These are phyloP conservation scores for Mycena polygramma DNA, from an alignment of 768 basidiomycete species.

Conservation along the genomic window DNA sequence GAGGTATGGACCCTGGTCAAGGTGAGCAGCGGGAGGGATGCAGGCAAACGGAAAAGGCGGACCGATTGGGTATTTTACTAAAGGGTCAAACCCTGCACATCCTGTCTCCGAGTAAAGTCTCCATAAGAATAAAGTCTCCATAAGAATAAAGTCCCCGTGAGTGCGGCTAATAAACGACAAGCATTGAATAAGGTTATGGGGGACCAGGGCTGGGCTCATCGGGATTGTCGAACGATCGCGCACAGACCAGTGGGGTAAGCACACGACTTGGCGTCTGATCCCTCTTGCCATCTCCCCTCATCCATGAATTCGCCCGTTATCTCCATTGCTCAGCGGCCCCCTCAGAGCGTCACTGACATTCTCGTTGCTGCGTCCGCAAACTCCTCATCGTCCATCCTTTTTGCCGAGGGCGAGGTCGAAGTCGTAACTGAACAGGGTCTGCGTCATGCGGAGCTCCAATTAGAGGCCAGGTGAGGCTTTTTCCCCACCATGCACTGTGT, in stretches of 20 bases:
- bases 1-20: background rate
- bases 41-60: no score
- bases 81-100: conserved; percentile 27
- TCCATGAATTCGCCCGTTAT: conserved; percentile 29
- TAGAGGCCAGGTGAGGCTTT: conserved; percentile 79
- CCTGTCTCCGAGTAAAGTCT: background rate
- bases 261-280: conserved; percentile 12
- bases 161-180: conserved; percentile 9
- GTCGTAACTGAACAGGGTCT: conserved; percentile 70
- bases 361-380: conserved; percentile 25
- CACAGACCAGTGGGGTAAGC: background rate
- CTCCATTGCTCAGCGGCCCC: conserved; percentile 12
- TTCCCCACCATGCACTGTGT: conserved; percentile 38
- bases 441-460: conserved; percentile 63
- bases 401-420: conserved; percentile 49
- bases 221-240: no score
- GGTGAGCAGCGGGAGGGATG: no score
- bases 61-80: background rate
- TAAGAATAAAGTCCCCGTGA: background rate
- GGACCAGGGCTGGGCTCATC: no score
- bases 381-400: conserved; percentile 41
- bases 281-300: conserved; percentile 11
- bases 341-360: conserved; percentile 25
- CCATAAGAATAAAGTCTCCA: background rate
- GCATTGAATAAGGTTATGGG: background rate